Percentiles rank a stretch among this genome's conserved stretches.
phyloP scores from a whole-genome alignment of 2,329 filamentous ascomycete species.

The Pochonia chlamydosporia region DNA sequence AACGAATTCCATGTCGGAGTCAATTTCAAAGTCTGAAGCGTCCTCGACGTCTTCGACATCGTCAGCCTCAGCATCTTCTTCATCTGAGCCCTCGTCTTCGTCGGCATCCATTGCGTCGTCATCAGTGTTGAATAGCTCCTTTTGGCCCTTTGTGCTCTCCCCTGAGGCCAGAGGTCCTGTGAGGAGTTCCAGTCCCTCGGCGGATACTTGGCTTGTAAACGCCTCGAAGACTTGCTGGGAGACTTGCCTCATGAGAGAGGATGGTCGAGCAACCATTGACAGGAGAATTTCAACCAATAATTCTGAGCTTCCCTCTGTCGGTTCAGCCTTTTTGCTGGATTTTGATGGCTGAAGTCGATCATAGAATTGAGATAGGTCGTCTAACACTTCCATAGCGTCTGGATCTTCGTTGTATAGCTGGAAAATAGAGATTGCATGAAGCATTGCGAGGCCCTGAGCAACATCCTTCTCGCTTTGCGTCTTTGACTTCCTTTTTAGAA shows the following conservation, averaged over 20 bases:
- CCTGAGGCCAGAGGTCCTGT: constrained; percentile 67
- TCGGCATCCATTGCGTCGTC: constrained; percentile 53
- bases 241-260: constrained; percentile 76
- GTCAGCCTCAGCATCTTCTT: constrained; percentile 30
- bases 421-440: constrained; percentile 79
- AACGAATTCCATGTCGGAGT: constrained; percentile 34
- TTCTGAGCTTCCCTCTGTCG: constrained; percentile 56
- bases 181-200: constrained; percentile 61
- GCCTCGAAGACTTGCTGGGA: constrained; percentile 83
- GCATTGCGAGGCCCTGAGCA: constrained; percentile 64
- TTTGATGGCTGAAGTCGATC: constrained; percentile 52
- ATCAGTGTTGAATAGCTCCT: constrained; percentile 73
- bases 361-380: constrained; percentile 74
- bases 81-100: constrained; percentile 35
- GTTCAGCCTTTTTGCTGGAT: constrained; percentile 41
- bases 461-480: constrained; percentile 30
- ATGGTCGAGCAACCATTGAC: constrained; percentile 83
- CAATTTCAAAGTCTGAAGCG: constrained; percentile 40
- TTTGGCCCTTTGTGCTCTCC: constrained; percentile 77
- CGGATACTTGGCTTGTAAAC: constrained; percentile 70
- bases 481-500: constrained; percentile 37
- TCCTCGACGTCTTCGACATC: constrained; percentile 21
- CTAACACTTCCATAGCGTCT: constrained; percentile 75
- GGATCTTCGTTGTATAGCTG: constrained; percentile 87
- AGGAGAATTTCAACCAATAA: constrained; percentile 81